Evolutionary conservation across 257 asterid species (phyloP), one percentile per base, ranked within the genome.

Genomic region (Solanum stenotomum): DNA sequence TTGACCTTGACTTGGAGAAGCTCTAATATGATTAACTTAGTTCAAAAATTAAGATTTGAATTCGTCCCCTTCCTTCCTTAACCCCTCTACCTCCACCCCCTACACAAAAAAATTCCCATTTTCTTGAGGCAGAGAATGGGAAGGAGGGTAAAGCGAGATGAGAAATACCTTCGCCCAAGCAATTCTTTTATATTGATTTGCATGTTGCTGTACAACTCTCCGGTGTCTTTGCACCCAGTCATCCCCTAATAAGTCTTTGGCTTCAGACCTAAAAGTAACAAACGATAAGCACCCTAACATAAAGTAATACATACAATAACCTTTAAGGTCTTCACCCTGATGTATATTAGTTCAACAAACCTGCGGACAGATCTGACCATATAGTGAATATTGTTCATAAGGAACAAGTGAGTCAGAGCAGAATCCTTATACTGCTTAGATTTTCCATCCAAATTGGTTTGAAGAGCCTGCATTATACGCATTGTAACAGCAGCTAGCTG

Each of bases 311-410:
- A 29, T 9, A 6, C 11, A 20, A 29, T 38, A 46, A 46, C 68
- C 27, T 27, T 44, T 27, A 29, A 81, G 68, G 11, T 27, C 3
- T 12, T 49, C 84, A 49, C 61, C 75, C 72, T 0, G 18, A 61
- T 72, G 42, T 79, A 79, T 25, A 81, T 29, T 27, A 27, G 34
- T 27, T 46, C 63, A 81, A 85, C 92, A 18, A 85, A 96, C 99
- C 99, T 97, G 93, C 99, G 96, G 59, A 97, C 99, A 9, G 99
- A 97, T 97, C 99, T 94, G 96, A 97, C 99, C 98, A 97, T 97
- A 89, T 97, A 97, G 89, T 97, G 99, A 85, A 96, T 96, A 92
- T 97, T 97, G 87, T 97, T 97, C 99, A 97, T 97, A 10, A 97
- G 98, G 90, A 97, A 97, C 92, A 97, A 92, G 89, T 94, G 96